A percentile compares a stretch with the other conserved stretches of the same genome.
These are phyloP conservation scores for Cucurbita argyrosperma DNA, from an alignment of 306 rosid genomes.

Conservation along the genomic window DNA sequence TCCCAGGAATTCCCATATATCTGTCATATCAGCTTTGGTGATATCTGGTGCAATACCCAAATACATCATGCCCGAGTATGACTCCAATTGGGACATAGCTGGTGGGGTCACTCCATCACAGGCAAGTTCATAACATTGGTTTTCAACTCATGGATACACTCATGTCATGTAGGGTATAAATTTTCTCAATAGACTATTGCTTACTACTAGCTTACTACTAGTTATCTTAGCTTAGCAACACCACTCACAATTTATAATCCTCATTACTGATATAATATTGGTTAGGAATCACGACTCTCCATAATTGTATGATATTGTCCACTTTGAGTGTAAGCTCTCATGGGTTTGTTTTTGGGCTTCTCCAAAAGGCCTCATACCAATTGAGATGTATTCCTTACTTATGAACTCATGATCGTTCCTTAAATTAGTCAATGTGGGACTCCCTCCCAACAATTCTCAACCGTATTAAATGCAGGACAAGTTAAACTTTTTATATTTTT, in stretches of 20 bases:
- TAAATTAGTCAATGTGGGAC: too few species aligned
- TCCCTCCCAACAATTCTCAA: too few species aligned
- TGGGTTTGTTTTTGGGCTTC: too few species aligned
- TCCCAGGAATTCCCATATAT: constrained; percentile 66
- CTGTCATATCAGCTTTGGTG: constrained; percentile 65
- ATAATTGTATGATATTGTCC: too few species aligned
- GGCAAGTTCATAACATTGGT: constrained; percentile 23
- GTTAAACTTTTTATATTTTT: background rate
- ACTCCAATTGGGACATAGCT: constrained; percentile 57
- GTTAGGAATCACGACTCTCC: too few species aligned
- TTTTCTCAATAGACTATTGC: background rate
- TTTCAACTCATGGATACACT: background rate
- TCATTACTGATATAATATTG: background rate
- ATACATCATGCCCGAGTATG: constrained; percentile 60
- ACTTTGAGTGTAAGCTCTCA: too few species aligned
- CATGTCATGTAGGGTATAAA: background rate
- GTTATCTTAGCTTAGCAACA: background rate
- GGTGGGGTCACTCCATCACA: constrained; percentile 48
- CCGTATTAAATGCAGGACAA: background rate
- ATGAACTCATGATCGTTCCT: too few species aligned
- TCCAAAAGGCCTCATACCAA: too few species aligned
- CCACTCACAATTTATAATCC: background rate
- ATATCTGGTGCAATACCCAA: constrained; percentile 73
- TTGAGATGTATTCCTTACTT: too few species aligned
- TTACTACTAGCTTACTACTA: background rate